phyloP scores from a whole-genome alignment of 257 asterid genomes.

The Salvia hispanica region DNA sequence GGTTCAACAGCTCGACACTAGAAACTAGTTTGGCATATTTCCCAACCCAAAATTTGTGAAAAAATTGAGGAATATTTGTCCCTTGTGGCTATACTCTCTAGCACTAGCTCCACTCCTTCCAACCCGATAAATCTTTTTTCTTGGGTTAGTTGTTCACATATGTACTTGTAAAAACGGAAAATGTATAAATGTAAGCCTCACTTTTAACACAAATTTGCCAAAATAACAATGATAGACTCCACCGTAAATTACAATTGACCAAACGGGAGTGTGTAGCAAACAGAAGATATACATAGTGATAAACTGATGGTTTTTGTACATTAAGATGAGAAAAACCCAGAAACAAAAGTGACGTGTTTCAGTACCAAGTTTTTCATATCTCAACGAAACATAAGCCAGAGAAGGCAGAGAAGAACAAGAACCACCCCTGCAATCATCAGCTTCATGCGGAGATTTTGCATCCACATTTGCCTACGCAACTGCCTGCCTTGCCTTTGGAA shows the following conservation, averaged over 20 bases:
- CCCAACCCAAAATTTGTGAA: too few species aligned
- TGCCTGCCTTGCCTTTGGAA: constrained; percentile 98
- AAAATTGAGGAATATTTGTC: too few species aligned
- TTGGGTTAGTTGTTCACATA: too few species aligned
- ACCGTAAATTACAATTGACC: constrained; percentile 26
- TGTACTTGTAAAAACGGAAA: neutral
- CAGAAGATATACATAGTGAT: constrained; percentile 31
- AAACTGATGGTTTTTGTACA: constrained; percentile 36
- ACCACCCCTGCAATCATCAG: constrained; percentile 71
- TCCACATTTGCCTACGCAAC: constrained; percentile 92
- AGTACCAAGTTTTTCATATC: constrained; percentile 40
- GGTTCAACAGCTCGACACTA: too few species aligned
- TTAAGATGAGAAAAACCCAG: constrained; percentile 1
- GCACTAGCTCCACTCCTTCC: too few species aligned
- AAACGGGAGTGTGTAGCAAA: constrained; percentile 20
- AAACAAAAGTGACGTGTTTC: constrained; percentile 18
- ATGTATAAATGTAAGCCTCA: neutral
- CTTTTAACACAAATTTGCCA: neutral
- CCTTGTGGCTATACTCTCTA: too few species aligned
- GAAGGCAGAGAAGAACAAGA: constrained; percentile 47
- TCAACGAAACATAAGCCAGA: constrained; percentile 71
- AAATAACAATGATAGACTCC: constrained; percentile 20
- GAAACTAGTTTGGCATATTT: too few species aligned
- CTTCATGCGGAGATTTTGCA: constrained; percentile 85
- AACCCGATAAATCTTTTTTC: too few species aligned